These are phyloP conservation scores for Moesziomyces antarcticus DNA, from an alignment of 1,284 basidiomycete species.

Conservation along the genomic window DNA sequence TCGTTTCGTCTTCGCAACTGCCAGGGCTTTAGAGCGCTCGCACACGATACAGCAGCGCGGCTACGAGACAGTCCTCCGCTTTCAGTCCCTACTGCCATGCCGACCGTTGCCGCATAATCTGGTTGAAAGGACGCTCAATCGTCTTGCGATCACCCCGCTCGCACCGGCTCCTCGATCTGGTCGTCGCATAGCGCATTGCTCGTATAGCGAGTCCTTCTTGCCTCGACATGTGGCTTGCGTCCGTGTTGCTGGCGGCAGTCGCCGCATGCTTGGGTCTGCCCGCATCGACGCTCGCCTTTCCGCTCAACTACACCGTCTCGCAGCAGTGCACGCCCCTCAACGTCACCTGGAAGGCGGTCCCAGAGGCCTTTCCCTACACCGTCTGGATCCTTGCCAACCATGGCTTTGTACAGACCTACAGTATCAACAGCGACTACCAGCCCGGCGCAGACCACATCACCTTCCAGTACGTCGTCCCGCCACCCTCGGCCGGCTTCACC, in stretches of 20 bases:
- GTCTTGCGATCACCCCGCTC: background rate
- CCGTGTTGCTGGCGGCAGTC: constrained; percentile 6
- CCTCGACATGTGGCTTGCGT: constrained; percentile 17
- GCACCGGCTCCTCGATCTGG: background rate
- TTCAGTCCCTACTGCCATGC: no score
- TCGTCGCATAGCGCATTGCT: background rate
- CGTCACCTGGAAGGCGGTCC: constrained; percentile 43
- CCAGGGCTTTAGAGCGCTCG: no score
- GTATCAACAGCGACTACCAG: constrained; percentile 49
- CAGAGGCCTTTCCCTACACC: constrained; percentile 44
- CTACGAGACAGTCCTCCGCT: no score
- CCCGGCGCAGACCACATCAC: constrained; percentile 36
- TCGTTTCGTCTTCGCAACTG: no score
- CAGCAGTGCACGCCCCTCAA: constrained; percentile 56
- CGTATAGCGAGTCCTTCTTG: background rate
- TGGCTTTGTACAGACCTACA: constrained; percentile 42
- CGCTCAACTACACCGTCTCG: constrained; percentile 36
- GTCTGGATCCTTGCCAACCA: constrained; percentile 47
- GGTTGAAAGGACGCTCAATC: background rate
- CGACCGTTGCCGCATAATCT: no score
- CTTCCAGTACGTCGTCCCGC: constrained; percentile 52
- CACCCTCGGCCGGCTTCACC: constrained; percentile 28
- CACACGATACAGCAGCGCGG: no score
- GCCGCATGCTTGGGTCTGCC: constrained; percentile 13
- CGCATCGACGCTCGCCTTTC: constrained; percentile 11